Conservation (phyloP, 805 yeast species). For the Candida fluviatilis region DNA sequence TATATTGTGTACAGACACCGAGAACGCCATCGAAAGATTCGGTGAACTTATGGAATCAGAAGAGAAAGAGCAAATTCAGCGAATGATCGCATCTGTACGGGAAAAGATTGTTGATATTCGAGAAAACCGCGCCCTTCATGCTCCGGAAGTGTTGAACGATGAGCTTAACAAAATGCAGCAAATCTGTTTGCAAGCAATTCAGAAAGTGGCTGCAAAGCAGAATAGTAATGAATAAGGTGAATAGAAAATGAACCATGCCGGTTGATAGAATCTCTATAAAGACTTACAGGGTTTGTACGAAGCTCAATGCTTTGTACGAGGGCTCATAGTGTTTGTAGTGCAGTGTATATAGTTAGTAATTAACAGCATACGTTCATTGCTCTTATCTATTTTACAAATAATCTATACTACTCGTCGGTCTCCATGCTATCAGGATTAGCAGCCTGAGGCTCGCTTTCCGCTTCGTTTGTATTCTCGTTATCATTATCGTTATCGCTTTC, state of each 20-base stretch:
- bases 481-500: slow-evolving; percentile 28
- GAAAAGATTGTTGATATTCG: slow-evolving; percentile 31
- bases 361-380: slow-evolving; percentile 1
- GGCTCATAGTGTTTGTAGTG: too few relatives aligned
- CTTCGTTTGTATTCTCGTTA: slow-evolving; percentile 13
- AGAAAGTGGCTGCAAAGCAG: slow-evolving; percentile 36
- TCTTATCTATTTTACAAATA: slow-evolving; percentile 5
- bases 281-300: slow-evolving; percentile 1
- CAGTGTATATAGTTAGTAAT: slow-evolving; percentile 2
- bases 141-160: slow-evolving; percentile 26
- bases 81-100: slow-evolving; percentile 18
- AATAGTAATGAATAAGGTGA: too few relatives aligned
- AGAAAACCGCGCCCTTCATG: slow-evolving; percentile 25
- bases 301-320: background rate
- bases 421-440: slow-evolving; percentile 32
- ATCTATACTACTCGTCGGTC: slow-evolving; percentile 26
- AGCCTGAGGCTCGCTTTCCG: slow-evolving; percentile 14
- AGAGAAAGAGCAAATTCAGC: slow-evolving; percentile 37
- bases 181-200: slow-evolving; percentile 34
- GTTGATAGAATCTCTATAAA: background rate
- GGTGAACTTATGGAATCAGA: slow-evolving; percentile 42
- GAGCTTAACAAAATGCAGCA: slow-evolving; percentile 37
- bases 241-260: too few relatives aligned
- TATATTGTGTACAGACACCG: slow-evolving; percentile 81
- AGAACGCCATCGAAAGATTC: slow-evolving; percentile 76